Evolutionary conservation across 2,329 filamentous ascomycete genomes (phyloP).

Genomic region (Mollisiaceae sp.): DNA sequence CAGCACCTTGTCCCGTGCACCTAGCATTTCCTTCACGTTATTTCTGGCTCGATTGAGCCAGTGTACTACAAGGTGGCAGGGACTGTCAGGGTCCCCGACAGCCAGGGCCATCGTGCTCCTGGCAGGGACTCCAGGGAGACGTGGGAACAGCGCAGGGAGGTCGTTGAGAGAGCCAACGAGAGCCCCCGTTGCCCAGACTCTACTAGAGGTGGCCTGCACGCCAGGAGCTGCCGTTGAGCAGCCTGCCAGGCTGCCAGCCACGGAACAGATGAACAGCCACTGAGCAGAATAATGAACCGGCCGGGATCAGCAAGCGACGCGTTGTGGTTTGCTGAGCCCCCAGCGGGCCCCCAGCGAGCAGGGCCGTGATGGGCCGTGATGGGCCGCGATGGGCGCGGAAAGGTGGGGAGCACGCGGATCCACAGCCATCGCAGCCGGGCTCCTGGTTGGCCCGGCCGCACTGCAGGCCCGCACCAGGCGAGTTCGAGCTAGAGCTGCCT

Average conservation of each 20-base stretch:
- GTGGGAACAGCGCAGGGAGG: background rate
- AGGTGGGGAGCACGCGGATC: too few species aligned
- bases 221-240: background rate
- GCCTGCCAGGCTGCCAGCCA: too few species aligned
- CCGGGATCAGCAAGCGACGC: conserved; percentile 9
- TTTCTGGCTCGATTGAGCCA: conserved; percentile 5
- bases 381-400: too few species aligned
- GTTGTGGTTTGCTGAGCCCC: background rate
- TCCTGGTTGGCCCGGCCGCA: conserved; percentile 1
- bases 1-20: conserved; percentile 24
- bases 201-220: too few species aligned
- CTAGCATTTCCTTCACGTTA: conserved; percentile 11
- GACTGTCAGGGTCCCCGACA: background rate
- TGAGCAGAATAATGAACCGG: conserved; percentile 1
- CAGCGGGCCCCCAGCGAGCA: too few species aligned
- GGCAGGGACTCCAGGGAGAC: background rate
- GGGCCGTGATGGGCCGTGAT: too few species aligned
- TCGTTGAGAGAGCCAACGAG: background rate
- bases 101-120: background rate
- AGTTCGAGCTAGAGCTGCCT: conserved; percentile 3
- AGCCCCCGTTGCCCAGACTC: background rate
- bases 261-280: background rate
- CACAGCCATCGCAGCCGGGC: background rate
- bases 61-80: too few species aligned
- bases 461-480: background rate